phyloP scores from a whole-genome alignment of 31 red algal genomes.

The Endocladia muricata region DNA sequence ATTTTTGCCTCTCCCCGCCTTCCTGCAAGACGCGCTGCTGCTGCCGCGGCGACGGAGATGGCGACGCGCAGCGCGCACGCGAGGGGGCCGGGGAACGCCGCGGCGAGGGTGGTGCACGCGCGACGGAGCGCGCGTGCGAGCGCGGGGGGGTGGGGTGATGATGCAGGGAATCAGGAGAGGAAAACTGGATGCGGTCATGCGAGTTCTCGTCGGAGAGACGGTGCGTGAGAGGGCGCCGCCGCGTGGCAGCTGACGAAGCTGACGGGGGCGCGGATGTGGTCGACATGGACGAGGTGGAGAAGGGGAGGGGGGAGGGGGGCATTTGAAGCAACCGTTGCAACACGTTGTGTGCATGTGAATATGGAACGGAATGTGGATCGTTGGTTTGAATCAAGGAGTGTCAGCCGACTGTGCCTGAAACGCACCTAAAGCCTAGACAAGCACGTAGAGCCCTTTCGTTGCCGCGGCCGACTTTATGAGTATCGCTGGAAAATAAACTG shows the following conservation, averaged over 20 bases:
- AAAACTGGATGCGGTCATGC: slow-evolving; percentile 30
- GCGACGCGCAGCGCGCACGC: neutral
- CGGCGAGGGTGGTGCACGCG: neutral
- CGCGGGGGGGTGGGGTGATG: slow-evolving; percentile 5
- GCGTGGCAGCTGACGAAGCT: neutral
- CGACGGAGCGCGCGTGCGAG: neutral
- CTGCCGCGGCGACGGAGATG: neutral
- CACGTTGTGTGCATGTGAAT: too few relatives aligned
- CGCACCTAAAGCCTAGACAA: too few relatives aligned
- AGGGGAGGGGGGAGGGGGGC: neutral
- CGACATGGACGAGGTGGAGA: neutral
- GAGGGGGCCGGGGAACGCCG: neutral
- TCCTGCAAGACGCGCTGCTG: neutral
- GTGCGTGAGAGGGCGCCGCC: slow-evolving; percentile 15
- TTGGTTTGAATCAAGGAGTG: too few relatives aligned
- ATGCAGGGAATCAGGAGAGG: slow-evolving; percentile 1
- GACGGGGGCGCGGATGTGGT: neutral
- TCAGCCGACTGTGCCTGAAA: too few relatives aligned
- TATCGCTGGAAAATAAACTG: too few relatives aligned
- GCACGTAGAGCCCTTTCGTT: too few relatives aligned
- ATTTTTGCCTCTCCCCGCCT: neutral
- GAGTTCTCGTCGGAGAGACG: slow-evolving; percentile 44
- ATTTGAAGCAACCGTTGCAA: too few relatives aligned
- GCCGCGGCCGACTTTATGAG: too few relatives aligned
- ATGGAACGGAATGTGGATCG: too few relatives aligned